phyloP scores from a whole-genome alignment of 495 filamentous ascomycete genomes.

The Aspergillus conjunctus region DNA sequence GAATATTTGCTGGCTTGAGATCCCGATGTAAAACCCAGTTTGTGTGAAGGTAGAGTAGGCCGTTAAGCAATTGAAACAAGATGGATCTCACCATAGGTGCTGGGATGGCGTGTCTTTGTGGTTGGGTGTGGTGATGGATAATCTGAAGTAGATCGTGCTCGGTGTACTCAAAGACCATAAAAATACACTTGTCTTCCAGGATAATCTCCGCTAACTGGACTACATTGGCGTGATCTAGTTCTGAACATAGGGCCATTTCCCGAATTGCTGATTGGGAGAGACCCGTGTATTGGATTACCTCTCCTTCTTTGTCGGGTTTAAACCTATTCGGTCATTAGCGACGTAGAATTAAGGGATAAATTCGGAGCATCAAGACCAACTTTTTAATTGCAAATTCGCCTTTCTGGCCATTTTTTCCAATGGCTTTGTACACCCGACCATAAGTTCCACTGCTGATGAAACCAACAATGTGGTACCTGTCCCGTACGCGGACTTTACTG shows the following conservation, averaged over 20 bases:
- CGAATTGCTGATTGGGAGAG: constrained; percentile 97
- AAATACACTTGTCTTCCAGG: constrained; percentile 97
- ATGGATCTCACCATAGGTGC: constrained; percentile 87
- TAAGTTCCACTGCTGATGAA: constrained; percentile 99
- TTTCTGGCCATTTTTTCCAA: constrained; percentile 71
- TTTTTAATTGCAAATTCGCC: constrained; percentile 96
- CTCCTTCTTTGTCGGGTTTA: constrained; percentile 99
- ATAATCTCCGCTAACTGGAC: constrained; percentile 95
- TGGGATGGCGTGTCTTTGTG: constrained; percentile 82
- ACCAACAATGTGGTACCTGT: constrained; percentile 92
- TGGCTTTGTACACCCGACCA: constrained; percentile 95
- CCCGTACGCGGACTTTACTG: constrained; percentile 84
- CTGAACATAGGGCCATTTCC: constrained; percentile 98
- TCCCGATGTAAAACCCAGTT: constrained; percentile 99
- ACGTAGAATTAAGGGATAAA: constrained; percentile 4
- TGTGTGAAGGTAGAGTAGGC: constrained; percentile 88
- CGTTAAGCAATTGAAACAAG: constrained; percentile 92
- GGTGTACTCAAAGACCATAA: constrained; percentile 99
- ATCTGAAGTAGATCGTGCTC: constrained; percentile 97
- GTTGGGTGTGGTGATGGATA: constrained; percentile 95
- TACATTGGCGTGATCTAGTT: constrained; percentile 85
- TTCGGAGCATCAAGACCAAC: constrained; percentile 35
- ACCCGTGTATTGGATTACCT: constrained; percentile 90
- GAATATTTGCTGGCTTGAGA: constrained; percentile 97
- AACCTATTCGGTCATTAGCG: constrained; percentile 58